Conservation (phyloP, 495 filamentous ascomycete genomes). For the Penicillium paxilli region DNA sequence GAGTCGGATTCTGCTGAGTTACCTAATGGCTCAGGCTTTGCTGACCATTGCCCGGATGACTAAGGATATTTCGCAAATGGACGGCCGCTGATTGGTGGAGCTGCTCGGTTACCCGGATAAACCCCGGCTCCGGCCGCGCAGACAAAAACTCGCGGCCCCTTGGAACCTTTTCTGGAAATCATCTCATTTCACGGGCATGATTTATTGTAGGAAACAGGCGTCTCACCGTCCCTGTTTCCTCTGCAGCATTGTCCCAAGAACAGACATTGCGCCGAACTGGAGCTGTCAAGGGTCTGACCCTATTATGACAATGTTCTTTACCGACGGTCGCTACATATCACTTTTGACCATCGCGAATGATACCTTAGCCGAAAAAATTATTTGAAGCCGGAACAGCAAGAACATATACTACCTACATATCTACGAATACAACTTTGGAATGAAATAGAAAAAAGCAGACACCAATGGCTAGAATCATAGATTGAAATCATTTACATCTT, state of each 20-base stretch:
- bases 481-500: slow-evolving; percentile 16
- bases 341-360: too few species aligned
- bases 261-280: slow-evolving; percentile 63
- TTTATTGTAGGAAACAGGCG: slow-evolving; percentile 89
- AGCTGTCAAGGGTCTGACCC: slow-evolving; percentile 54
- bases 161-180: slow-evolving; percentile 45
- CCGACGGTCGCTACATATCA: slow-evolving; percentile 59
- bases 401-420: background rate
- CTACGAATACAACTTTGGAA: background rate
- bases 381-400: too few species aligned
- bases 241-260: slow-evolving; percentile 65
- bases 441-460: background rate
- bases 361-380: too few species aligned
- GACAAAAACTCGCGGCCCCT: slow-evolving; percentile 11
- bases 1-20: slow-evolving; percentile 35
- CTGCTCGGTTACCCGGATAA: slow-evolving; percentile 36
- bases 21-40: slow-evolving; percentile 22
- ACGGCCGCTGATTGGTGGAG: slow-evolving; percentile 29
- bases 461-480: background rate
- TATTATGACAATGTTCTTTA: slow-evolving; percentile 61
- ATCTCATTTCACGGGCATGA: slow-evolving; percentile 62
- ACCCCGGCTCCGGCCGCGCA: slow-evolving; percentile 17
- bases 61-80: slow-evolving; percentile 33
- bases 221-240: slow-evolving; percentile 50
- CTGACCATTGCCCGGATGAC: slow-evolving; percentile 33